phyloP scores from a whole-genome alignment of 2,329 filamentous ascomycete genomes.

The Penicillium hordei region DNA sequence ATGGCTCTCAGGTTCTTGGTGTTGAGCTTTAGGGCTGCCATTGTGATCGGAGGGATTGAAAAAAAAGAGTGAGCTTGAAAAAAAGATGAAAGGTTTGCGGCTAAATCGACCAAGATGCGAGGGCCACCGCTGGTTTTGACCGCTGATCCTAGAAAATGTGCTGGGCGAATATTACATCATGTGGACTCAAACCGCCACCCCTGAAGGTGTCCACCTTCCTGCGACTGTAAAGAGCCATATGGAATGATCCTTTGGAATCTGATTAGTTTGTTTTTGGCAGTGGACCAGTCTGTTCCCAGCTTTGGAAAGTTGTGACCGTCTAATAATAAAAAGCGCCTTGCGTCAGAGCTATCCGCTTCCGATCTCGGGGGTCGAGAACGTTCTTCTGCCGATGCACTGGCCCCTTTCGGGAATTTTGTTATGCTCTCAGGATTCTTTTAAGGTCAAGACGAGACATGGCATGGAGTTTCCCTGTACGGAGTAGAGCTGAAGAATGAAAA shows the following conservation, averaged over 20 bases:
- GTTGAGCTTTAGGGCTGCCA: slow-evolving; percentile 42
- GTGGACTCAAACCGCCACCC: slow-evolving; percentile 4
- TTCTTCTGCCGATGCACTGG: not conserved
- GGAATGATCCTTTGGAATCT: not conserved
- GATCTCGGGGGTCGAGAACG: slow-evolving; percentile 4
- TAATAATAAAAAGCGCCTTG: not conserved
- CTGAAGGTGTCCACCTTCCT: not conserved
- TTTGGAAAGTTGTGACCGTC: not conserved
- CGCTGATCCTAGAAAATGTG: slow-evolving; percentile 7
- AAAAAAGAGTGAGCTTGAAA: slow-evolving; percentile 5
- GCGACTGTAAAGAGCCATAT: not conserved
- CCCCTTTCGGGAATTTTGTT: slow-evolving; percentile 1
- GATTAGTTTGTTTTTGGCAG: slow-evolving; percentile 1
- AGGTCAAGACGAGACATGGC: not conserved
- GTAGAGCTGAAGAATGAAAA: not conserved
- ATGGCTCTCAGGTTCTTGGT: slow-evolving; percentile 43
- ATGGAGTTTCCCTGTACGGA: not conserved
- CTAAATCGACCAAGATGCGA: not conserved
- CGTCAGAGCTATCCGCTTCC: slow-evolving; percentile 3
- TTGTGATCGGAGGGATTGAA: slow-evolving; percentile 24
- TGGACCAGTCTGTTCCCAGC: not conserved
- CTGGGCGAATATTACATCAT: slow-evolving; percentile 16
- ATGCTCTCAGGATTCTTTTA: not conserved
- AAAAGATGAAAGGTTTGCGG: not conserved
- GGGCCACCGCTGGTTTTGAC: slow-evolving; percentile 24